Evolutionary conservation across 305 asterid genomes (phyloP), one percentile per base, ranked within the genome.

Genomic region (Withania somnifera): DNA sequence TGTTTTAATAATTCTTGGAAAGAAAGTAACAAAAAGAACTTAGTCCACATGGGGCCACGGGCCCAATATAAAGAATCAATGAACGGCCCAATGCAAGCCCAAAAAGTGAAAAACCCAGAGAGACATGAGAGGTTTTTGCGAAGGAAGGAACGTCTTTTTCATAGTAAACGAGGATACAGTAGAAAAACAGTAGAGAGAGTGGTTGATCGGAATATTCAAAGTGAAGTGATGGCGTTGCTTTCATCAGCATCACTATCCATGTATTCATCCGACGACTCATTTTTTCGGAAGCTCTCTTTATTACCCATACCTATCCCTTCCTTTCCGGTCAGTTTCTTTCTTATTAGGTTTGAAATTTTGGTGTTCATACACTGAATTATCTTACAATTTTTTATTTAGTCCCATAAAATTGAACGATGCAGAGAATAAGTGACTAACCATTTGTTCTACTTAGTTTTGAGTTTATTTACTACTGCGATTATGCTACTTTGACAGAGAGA

Each of bases 381-480:
- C n/a, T n/a, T n/a, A n/a, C n/a, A n/a, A n/a, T n/a, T n/a, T n/a
- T n/a, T n/a, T n/a, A 22, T 26, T 45, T 3, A 85, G 86, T 79
- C 84, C 88, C 80, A 87, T 83, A 83, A 85, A 85, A 83, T 84
- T 82, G 85, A n/a, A n/a, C n/a, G n/a, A n/a, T n/a, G n/a, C n/a
- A n/a, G n/a, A n/a, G n/a, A n/a, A 86, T 71, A 45, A 45, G 79
- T 73, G 38, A 73, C 57, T 13, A 22, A 71, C 34, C 57, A 45
- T 71, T 45, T 71, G 24, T 71, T 69, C 56, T 0, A 42, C n/a
- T n/a, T n/a, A n/a, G 22, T 13, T 42, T 71, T 9, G 57, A 45
- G 24, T 71, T 45, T 13, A n/a, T n/a, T n/a, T n/a, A n/a, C n/a
- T n/a, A n/a, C n/a, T n/a, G 60, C 24, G 79, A 45, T 71, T 71